Evolutionary conservation across 176 grass and related monocot genomes (phyloP), one percentile per base, ranked within the genome.

Genomic region (Phragmites australis): DNA sequence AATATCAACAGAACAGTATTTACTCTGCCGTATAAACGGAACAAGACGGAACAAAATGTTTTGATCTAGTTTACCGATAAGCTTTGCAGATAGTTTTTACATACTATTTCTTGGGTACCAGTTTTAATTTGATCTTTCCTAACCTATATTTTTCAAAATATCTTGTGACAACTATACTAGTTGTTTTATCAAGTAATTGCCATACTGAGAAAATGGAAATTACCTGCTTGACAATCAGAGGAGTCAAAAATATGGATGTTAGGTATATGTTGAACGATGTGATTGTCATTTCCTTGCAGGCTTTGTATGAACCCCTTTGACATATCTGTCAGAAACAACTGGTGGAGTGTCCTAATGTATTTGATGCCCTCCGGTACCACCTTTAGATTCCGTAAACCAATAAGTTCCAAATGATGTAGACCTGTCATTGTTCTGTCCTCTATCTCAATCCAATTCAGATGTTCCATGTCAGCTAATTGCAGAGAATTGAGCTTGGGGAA

Each of bases 401-500:
- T 12, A 55, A 90, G 41, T 45, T 37, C 43, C 23, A 87, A 56
- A 56, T 6, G 10, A 71, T 56, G 29, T 32, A 90, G 72, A 42
- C 21, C 43, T 23, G 9, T 31, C 84, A 90, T 87, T 61, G 88
- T 6, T 16, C 84, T 84, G 49, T 87, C 83, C 51, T 89, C 59
- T 55, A 86, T 72, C 48, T 82, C 51, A 54, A 89, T 82, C 23
- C 27, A 15, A 66, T 74, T 54, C 1, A 87, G 55, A 78, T 74
- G 57, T 43, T 82, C 50, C 88, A 87, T 77, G 72, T 87, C 66
- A 72, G 41, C 50, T 50, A 90, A 48, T 21, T 26, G 21, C 68
- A 90, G 58, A 68, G 1, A 21, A 41, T 37, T 77, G 49, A 87
- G 88, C 25, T 87, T 87, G 56, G 83, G 88, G 68, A 90, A 90